Evolutionary conservation across 306 rosid species (phyloP).

Genomic region (Potentilla sterilis): DNA sequence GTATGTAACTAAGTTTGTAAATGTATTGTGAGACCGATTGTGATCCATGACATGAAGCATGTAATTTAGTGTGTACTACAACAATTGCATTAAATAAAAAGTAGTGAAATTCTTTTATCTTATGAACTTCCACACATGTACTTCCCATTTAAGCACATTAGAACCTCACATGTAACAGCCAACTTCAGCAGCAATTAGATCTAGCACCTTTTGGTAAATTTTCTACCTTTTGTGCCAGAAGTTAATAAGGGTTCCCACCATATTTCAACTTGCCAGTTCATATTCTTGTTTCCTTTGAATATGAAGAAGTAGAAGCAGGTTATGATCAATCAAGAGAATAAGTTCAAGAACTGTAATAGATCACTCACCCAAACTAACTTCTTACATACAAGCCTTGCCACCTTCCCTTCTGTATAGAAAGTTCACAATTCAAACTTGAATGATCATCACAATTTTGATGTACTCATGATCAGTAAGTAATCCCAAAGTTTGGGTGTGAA

Average conservation of each 20-base stretch:
- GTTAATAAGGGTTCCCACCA: no score
- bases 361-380: background rate
- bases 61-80: background rate
- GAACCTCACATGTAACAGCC: background rate
- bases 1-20: background rate
- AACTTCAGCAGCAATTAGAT: background rate
- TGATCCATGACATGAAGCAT: background rate
- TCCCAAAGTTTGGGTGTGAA: background rate
- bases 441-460: background rate
- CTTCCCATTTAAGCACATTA: background rate
- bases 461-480: background rate
- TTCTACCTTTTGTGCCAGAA: no score
- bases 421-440: background rate
- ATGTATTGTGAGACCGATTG: background rate
- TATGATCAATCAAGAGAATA: background rate
- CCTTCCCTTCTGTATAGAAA: background rate
- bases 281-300: no score
- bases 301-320: no score
- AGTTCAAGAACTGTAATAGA: background rate
- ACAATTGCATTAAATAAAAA: background rate
- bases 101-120: background rate
- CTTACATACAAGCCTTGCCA: background rate
- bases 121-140: background rate
- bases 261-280: no score
- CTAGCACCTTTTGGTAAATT: background rate